phyloP scores from a whole-genome alignment of 345 rosid genomes.

The Hibiscus syriacus region DNA sequence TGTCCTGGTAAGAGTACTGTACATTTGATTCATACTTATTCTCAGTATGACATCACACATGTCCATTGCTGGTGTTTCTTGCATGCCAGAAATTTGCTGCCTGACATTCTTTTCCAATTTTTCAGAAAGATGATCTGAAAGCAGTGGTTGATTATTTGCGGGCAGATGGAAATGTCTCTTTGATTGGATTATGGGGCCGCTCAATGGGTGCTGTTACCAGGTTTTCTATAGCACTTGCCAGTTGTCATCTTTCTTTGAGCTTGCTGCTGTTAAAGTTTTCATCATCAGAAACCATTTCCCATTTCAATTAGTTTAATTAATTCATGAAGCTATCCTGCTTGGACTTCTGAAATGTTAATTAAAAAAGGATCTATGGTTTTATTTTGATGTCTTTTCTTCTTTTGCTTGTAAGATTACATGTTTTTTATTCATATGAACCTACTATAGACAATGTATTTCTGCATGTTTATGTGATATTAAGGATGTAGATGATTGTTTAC shows the following conservation, averaged over 20 bases:
- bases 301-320: background rate
- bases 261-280: conserved; percentile 8
- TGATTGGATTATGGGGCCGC: conserved; percentile 94
- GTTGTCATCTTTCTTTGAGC: conserved; percentile 2
- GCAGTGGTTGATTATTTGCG: conserved; percentile 75
- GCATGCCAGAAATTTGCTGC: conserved; percentile 2
- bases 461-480: conserved; percentile 3
- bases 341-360: background rate
- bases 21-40: background rate
- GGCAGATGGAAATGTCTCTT: conserved; percentile 76
- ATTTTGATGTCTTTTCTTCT: background rate
- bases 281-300: background rate
- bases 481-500: conserved; percentile 16
- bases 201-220: conserved; percentile 96
- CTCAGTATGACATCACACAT: background rate
- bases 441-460: background rate
- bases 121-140: conserved; percentile 83
- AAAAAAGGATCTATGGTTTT: background rate
- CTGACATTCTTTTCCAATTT: conserved; percentile 18
- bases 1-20: background rate
- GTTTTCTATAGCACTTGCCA: conserved; percentile 26
- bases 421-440: background rate
- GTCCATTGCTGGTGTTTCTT: background rate
- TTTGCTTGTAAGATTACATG: background rate
- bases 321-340: background rate